Evolutionary conservation across 2,329 filamentous ascomycete genomes (phyloP).

Genomic region (Fusarium sp.): DNA sequence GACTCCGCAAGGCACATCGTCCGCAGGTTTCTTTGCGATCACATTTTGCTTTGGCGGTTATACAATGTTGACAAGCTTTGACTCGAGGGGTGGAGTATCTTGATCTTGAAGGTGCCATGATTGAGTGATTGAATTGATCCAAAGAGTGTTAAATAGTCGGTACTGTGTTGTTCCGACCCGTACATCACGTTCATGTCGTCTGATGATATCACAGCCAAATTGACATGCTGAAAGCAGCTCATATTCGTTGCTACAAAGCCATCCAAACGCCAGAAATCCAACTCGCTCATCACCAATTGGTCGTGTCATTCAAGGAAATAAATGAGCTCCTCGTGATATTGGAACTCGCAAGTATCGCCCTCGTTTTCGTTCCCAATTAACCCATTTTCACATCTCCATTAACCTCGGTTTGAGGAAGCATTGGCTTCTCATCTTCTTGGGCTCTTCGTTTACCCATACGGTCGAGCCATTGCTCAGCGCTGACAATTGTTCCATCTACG

Average conservation of each 20-base stretch:
- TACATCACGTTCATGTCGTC: neutral
- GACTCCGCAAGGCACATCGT: constrained; percentile 43
- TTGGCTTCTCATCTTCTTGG: constrained; percentile 41
- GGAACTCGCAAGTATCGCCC: constrained; percentile 13
- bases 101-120: constrained; percentile 13
- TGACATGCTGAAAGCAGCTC: constrained; percentile 6
- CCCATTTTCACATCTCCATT: constrained; percentile 44
- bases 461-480: constrained; percentile 91
- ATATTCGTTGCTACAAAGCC: constrained; percentile 26
- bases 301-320: constrained; percentile 4
- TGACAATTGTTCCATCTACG: constrained; percentile 86
- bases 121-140: neutral
- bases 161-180: neutral
- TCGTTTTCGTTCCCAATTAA: constrained; percentile 24
- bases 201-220: neutral
- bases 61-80: constrained; percentile 51
- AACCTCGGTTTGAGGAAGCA: constrained; percentile 34
- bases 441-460: constrained; percentile 63
- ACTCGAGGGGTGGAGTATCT: constrained; percentile 50
- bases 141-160: neutral
- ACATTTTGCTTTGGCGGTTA: constrained; percentile 51
- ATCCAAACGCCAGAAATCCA: constrained; percentile 25
- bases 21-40: constrained; percentile 47
- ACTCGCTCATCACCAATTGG: neutral
- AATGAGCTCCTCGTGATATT: constrained; percentile 10